phyloP scores from a whole-genome alignment of 1,284 basidiomycete species.

The Entoloma clypeatum region DNA sequence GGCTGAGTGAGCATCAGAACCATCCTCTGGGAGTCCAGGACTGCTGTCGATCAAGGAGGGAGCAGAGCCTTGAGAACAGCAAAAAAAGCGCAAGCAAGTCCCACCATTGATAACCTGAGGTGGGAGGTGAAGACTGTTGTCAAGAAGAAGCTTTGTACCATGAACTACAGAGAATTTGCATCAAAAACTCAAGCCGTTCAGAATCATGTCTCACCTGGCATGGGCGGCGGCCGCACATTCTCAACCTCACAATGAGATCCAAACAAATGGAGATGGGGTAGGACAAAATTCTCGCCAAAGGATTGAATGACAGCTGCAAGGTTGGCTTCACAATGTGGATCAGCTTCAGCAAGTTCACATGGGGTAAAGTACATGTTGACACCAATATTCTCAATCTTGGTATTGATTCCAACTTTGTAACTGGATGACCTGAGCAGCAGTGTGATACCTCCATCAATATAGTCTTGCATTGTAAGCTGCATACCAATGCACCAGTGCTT shows the following conservation, averaged over 20 bases:
- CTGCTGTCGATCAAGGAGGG: neutral
- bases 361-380: too few species aligned
- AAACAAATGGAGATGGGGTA: neutral
- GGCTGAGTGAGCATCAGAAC: too few species aligned
- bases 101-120: neutral
- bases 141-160: neutral
- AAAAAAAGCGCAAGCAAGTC: neutral
- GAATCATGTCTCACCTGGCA: neutral
- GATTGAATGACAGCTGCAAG: too few species aligned
- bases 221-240: neutral
- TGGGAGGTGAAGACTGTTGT: neutral
- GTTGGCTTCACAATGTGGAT: too few species aligned
- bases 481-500: too few species aligned
- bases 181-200: neutral
- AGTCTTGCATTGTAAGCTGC: too few species aligned
- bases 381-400: too few species aligned
- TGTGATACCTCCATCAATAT: too few species aligned
- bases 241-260: conserved; percentile 1
- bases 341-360: too few species aligned
- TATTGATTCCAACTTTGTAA: too few species aligned
- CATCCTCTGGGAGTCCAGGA: too few species aligned
- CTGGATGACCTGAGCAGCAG: too few species aligned
- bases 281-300: neutral
- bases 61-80: neutral
- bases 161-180: neutral